Conservation (phyloP, 768 basidiomycete genomes). For the Leccinellum albellum region DNA sequence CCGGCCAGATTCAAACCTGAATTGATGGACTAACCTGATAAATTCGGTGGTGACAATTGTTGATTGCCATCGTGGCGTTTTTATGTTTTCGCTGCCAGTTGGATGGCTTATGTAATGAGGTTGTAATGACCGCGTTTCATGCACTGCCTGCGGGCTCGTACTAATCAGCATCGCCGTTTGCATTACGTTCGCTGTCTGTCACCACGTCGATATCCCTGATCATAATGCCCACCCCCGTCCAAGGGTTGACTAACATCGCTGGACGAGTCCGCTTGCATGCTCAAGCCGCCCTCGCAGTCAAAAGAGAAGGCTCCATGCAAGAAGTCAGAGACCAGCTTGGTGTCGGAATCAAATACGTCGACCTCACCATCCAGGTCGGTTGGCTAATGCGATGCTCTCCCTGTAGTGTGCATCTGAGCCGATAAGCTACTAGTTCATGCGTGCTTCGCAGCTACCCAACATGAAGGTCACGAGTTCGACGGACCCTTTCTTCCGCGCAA, state of each 20-base stretch:
- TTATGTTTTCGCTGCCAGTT: not conserved
- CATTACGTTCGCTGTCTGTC: not conserved
- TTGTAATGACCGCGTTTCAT: not conserved
- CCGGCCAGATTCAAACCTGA: no score
- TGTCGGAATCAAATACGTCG: constrained; percentile 46
- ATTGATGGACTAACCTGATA: no score
- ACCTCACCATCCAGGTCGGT: constrained; percentile 53
- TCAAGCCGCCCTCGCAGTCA: not conserved
- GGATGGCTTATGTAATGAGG: not conserved
- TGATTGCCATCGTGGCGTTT: not conserved
- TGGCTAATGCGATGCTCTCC: not conserved
- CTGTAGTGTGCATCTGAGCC: constrained; percentile 1
- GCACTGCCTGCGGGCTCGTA: not conserved
- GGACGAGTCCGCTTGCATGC: constrained; percentile 6
- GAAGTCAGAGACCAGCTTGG: constrained; percentile 31
- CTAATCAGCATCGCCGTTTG: not conserved
- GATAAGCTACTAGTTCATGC: constrained; percentile 54
- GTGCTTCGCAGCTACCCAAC: constrained; percentile 64
- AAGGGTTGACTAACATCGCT: constrained; percentile 13
- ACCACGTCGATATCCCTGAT: not conserved
- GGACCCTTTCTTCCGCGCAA: constrained; percentile 72
- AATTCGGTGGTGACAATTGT: not conserved
- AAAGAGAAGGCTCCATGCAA: constrained; percentile 32
- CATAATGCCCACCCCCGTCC: not conserved
- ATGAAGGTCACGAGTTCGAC: constrained; percentile 62